Percentiles rank a stretch among this genome's conserved stretches.
phyloP scores from a whole-genome alignment of 163 green algal genomes.

The Volvox carteri region DNA sequence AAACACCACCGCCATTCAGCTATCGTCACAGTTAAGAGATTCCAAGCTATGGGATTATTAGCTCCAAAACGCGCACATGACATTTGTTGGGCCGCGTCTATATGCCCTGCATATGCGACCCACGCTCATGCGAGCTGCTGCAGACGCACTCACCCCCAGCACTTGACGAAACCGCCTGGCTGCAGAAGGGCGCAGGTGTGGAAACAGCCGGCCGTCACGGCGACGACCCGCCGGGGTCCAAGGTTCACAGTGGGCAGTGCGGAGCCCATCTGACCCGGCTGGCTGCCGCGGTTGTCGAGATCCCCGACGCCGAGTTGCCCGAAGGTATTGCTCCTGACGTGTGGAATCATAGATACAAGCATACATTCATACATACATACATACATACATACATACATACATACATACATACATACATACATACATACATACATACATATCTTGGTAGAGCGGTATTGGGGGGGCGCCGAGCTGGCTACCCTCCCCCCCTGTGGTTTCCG shows the following conservation, averaged over 20 bases:
- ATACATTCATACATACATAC: background rate
- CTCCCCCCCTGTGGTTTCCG: too few relatives aligned
- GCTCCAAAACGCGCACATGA: too few relatives aligned
- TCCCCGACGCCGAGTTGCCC: background rate
- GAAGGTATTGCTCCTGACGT: background rate
- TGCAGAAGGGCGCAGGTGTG: background rate
- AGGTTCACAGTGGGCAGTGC: background rate
- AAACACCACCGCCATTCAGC: background rate
- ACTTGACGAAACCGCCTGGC: constrained; percentile 14
- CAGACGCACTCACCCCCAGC: constrained; percentile 37
- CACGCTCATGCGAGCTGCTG: too few relatives aligned
- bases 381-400: background rate
- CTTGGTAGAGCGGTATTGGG: too few relatives aligned
- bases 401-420: background rate
- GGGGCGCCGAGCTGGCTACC: too few relatives aligned
- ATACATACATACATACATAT: background rate
- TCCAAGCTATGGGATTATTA: too few relatives aligned
- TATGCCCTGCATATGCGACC: too few relatives aligned
- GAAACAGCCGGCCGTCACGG: background rate
- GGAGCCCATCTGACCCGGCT: background rate
- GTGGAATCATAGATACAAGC: background rate
- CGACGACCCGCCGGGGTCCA: background rate
- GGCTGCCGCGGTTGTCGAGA: background rate
- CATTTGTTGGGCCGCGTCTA: too few relatives aligned
- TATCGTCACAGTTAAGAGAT: too few relatives aligned